Base-by-base conservation (phyloP, 495 filamentous ascomycete genomes). In the Xylaria venustula region DNA sequence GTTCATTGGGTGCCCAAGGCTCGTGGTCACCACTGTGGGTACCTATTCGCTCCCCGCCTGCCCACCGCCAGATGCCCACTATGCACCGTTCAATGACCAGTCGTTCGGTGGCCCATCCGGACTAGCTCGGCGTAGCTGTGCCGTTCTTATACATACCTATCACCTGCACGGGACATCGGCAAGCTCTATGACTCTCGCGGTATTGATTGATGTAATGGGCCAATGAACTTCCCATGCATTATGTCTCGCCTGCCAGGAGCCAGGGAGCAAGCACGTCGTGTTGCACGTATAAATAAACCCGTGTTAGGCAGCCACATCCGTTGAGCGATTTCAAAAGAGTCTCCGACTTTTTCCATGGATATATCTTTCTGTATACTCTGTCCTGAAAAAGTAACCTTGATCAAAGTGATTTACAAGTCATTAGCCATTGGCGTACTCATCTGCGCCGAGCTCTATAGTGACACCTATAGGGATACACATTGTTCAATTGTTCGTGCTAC, bases 91-190 rank as follows among this genome's bases (percentile, higher is more conserved):
- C 52, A 30, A 55, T 54, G 51, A 26, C 51, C 12, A 28, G 19
- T 25, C 26, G 23, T 55, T n/a, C 53, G 53, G 40, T 55, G 53
- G 26, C 53, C 53, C 44, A 55, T 45, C 53, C 52, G 30, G 30
- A 3, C 37, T 40, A 40, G 37, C 37, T 40, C 51, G 53, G 53
- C 53, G 11, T 55, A 30, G 23, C 23, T 55, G 40, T 55, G 53
- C 53, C 53, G 53, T 32, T 20, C 53, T 25, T 40, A 30, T 48
- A 59, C 23, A 48, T 41, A 30, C 30, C 19, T 30, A 50, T 42
- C 56, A 58, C 57, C 25, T 42, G 19, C 22, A 42, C 26, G 23
- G 57, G 57, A 60, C 41, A 3, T 30, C 57, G 57, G 57, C 57
- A 55, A 46, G 17, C 37, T 19, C n/a, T n/a, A n/a, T 41, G 30